Percentiles rank a stretch among this genome's conserved stretches.
phyloP scores from a whole-genome alignment of 2,329 filamentous ascomycete genomes.

The Hortaea sp. region DNA sequence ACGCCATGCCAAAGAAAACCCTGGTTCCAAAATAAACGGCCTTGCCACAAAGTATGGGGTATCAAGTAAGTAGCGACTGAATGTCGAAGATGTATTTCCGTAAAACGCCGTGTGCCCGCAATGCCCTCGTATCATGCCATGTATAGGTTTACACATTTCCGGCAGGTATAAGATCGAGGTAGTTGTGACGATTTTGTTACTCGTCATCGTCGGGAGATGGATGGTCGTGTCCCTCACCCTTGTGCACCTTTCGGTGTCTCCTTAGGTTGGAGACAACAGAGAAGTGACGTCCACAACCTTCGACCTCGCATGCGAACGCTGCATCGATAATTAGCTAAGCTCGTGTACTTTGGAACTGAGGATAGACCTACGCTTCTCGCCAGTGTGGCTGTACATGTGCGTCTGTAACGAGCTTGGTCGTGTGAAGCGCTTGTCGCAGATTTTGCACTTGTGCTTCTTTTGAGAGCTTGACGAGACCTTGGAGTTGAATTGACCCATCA shows the following conservation, averaged over 20 bases:
- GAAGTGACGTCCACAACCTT: constrained; percentile 90
- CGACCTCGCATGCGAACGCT: constrained; percentile 92
- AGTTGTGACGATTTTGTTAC: constrained; percentile 4
- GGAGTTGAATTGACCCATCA: constrained; percentile 98
- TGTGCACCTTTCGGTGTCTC: constrained; percentile 93
- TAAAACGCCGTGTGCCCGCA: constrained; percentile 1
- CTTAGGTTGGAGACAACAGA: constrained; percentile 94
- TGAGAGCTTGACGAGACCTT: constrained; percentile 92
- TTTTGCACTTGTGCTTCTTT: constrained; percentile 99
- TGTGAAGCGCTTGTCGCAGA: constrained; percentile 96
- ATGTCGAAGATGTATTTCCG: constrained; percentile 5
- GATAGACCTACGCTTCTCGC: constrained; percentile 82
- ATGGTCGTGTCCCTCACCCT: constrained; percentile 49
- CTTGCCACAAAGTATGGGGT: constrained; percentile 11
- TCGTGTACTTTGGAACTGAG: constrained; percentile 1
- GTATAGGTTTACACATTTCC: too few relatives aligned
- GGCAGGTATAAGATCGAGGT: neutral
- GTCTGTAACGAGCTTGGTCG: constrained; percentile 89
- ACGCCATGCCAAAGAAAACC: too few relatives aligned
- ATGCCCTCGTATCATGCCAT: neutral
- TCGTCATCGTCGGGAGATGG: constrained; percentile 39
- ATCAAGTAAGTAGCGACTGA: constrained; percentile 27
- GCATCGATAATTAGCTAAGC: constrained; percentile 10
- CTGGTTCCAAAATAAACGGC: neutral
- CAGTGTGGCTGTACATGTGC: constrained; percentile 97